A percentile compares a stretch with the other conserved stretches of the same genome.
phyloP scores from a whole-genome alignment of 2,329 filamentous ascomycete genomes.

The Calonectria leucothoes region DNA sequence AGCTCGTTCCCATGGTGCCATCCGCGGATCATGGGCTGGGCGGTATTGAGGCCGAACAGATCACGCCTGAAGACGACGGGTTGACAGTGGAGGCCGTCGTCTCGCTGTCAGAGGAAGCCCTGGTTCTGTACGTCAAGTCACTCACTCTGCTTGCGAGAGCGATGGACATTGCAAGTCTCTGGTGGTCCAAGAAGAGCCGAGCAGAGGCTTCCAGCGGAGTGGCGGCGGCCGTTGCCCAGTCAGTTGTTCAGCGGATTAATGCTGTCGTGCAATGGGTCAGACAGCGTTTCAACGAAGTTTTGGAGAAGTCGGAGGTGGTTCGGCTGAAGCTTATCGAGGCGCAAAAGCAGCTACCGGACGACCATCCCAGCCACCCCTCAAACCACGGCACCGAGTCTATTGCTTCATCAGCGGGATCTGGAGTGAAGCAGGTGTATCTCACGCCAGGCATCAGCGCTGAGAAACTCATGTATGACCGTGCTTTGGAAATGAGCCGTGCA shows the following conservation, averaged over 20 bases:
- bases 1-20: conserved; percentile 89
- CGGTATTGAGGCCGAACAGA: conserved; percentile 66
- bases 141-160: conserved; percentile 90
- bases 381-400: conserved; percentile 75
- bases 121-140: conserved; percentile 96
- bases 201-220: conserved; percentile 62
- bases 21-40: conserved; percentile 79
- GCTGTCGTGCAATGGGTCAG: conserved; percentile 96
- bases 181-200: conserved; percentile 88
- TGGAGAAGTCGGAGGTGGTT: conserved; percentile 97
- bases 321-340: conserved; percentile 87
- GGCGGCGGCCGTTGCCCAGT: conserved; percentile 57
- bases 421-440: conserved; percentile 82
- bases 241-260: conserved; percentile 80
- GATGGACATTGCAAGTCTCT: conserved; percentile 93
- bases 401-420: conserved; percentile 68
- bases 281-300: conserved; percentile 92
- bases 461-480: conserved; percentile 97
- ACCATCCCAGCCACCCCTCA: conserved; percentile 87
- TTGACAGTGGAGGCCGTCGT: conserved; percentile 89
- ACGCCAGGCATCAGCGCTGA: conserved; percentile 93
- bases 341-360: conserved; percentile 83
- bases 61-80: conserved; percentile 73
- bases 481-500: conserved; percentile 94
- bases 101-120: conserved; percentile 89